Evolutionary conservation across 2,329 filamentous ascomycete species (phyloP).

Genomic region (Aspergillus brasiliensis): DNA sequence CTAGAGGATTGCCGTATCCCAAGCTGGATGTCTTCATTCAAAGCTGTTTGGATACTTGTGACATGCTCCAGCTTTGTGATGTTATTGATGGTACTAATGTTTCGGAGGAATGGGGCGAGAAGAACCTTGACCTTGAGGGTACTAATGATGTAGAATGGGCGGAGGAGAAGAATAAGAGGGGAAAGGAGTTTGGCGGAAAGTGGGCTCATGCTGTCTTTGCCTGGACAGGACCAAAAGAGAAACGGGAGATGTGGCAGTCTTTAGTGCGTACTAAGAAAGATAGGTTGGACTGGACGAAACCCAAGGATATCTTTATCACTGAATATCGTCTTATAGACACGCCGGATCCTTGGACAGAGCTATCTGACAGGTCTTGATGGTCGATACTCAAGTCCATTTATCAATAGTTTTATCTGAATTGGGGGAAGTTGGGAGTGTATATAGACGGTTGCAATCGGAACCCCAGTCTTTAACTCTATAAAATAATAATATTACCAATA

Average conservation of each 20-base stretch:
- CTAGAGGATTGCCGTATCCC: conserved; percentile 32
- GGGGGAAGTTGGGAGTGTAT: conserved; percentile 8
- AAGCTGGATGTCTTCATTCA: conserved; percentile 31
- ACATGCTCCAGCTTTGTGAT: conserved; percentile 30
- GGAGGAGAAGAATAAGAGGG: conserved; percentile 27
- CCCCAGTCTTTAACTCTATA: not conserved
- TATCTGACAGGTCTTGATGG: conserved; percentile 21
- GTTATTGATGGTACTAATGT: conserved; percentile 33
- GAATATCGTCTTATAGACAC: conserved; percentile 29
- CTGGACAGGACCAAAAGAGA: conserved; percentile 19
- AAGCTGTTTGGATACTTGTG: conserved; percentile 30
- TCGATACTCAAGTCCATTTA: conserved; percentile 1
- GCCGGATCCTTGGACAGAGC: conserved; percentile 30
- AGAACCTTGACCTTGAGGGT: conserved; percentile 29
- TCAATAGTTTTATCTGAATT: conserved; percentile 3
- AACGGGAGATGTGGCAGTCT: conserved; percentile 5
- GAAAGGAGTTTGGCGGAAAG: conserved; percentile 25
- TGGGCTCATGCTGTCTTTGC: conserved; percentile 29
- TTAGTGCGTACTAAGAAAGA: conserved; percentile 29
- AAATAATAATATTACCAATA: not conserved
- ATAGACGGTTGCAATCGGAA: conserved; percentile 6
- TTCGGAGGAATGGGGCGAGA: conserved; percentile 31
- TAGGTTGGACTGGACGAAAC: conserved; percentile 27
- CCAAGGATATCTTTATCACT: conserved; percentile 21
- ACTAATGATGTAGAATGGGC: conserved; percentile 31